These are phyloP conservation scores for Tuber magnatum DNA, from an alignment of 495 filamentous ascomycete genomes.

Conservation along the genomic window DNA sequence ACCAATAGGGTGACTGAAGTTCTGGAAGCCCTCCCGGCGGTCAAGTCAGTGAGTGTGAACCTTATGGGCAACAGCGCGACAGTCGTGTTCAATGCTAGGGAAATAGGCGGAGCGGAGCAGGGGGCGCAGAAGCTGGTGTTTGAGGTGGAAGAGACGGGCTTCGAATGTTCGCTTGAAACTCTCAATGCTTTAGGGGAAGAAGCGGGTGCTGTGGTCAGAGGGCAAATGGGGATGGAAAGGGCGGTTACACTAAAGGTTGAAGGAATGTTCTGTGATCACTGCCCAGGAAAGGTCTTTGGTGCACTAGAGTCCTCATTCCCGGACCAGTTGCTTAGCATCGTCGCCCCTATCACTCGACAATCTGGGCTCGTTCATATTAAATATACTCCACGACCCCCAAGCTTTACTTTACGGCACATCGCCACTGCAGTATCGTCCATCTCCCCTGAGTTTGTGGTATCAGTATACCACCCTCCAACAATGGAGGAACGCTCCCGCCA, in stretches of 20 bases:
- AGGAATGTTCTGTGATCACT: constrained; percentile 85
- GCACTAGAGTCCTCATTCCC: constrained; percentile 50
- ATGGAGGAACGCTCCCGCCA: constrained; percentile 74
- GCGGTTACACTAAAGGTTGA: constrained; percentile 47
- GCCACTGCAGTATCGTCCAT: constrained; percentile 57
- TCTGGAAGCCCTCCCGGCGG: constrained; percentile 56
- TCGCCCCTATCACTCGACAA: constrained; percentile 47
- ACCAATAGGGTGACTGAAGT: constrained; percentile 57
- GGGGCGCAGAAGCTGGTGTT: constrained; percentile 54
- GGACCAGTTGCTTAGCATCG: constrained; percentile 44
- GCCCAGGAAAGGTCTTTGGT: constrained; percentile 56
- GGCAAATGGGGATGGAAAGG: constrained; percentile 10
- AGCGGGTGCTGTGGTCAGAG: constrained; percentile 28
- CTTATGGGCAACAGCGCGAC: constrained; percentile 65
- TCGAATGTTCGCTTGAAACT: constrained; percentile 58
- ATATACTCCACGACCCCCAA: constrained; percentile 62
- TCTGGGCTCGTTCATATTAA: constrained; percentile 62
- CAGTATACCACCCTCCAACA: constrained; percentile 70
- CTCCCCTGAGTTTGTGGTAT: constrained; percentile 57
- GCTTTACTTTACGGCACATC: constrained; percentile 70
- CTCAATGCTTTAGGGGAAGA: constrained; percentile 39
- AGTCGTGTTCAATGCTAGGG: constrained; percentile 53
- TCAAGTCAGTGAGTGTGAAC: constrained; percentile 60
- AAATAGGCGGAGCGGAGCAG: constrained; percentile 41
- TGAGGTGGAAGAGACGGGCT: constrained; percentile 74